A percentile compares a stretch with the other conserved stretches of the same genome.
These are phyloP conservation scores for Candida palmyrensis DNA, from an alignment of 805 yeast species.

Conservation along the genomic window DNA sequence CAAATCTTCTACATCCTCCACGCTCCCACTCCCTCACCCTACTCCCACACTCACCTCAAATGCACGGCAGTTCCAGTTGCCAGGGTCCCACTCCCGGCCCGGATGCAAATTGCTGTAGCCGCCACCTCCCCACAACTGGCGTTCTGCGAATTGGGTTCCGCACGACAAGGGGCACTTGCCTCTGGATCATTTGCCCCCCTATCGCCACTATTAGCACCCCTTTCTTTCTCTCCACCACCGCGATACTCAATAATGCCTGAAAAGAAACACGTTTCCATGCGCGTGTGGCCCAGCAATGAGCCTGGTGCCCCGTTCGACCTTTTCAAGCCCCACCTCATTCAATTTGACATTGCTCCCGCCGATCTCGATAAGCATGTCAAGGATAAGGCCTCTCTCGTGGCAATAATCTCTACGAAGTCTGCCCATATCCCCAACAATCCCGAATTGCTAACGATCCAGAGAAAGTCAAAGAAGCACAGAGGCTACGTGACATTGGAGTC, in stretches of 20 bases:
- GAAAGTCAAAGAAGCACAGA: constrained; percentile 46
- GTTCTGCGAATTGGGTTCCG: background rate
- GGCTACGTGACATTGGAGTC: constrained; percentile 35
- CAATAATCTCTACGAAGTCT: constrained; percentile 1
- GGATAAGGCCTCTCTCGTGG: constrained; percentile 10
- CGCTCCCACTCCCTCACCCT: too few relatives aligned
- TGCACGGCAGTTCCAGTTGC: background rate
- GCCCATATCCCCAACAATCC: constrained; percentile 1
- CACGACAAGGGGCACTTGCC: background rate
- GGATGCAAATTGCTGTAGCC: background rate
- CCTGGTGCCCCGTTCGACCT: background rate
- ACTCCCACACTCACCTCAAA: too few relatives aligned
- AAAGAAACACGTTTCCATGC: constrained; percentile 1
- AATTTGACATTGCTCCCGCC: background rate
- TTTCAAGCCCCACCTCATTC: background rate
- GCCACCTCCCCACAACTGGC: constrained; percentile 2
- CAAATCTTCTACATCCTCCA: too few relatives aligned
- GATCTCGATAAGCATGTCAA: constrained; percentile 5
- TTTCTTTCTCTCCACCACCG: background rate
- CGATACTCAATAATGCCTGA: constrained; percentile 1
- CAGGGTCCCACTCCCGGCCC: background rate
- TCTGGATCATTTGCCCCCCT: constrained; percentile 4
- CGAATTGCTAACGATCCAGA: constrained; percentile 5
- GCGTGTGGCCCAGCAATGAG: background rate
- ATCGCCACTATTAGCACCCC: background rate